Conservation (phyloP, 75 land plant species). For the Pinus tabuliformis region DNA sequence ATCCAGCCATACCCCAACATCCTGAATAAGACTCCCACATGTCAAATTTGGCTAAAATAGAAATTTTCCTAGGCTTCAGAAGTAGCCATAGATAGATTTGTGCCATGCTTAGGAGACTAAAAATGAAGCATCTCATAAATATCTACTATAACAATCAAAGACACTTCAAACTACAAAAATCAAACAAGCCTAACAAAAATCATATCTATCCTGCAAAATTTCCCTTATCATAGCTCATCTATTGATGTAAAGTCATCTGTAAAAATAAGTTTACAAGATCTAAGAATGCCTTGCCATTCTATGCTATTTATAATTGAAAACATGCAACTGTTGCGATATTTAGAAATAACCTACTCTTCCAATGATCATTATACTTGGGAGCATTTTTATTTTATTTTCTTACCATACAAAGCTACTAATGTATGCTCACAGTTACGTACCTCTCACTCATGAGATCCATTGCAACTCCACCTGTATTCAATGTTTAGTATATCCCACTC, state of each 20-base stretch:
- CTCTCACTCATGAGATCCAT: no score
- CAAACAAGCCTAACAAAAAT: background rate
- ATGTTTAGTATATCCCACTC: no score
- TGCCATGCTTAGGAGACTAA: background rate
- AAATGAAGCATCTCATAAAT: background rate
- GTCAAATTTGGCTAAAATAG: background rate
- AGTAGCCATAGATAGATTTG: background rate
- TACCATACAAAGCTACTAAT: no score
- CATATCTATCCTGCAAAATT: background rate
- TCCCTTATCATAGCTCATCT: background rate
- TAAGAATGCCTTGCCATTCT: background rate
- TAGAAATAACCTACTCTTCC: no score
- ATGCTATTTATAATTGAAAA: background rate
- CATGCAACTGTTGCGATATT: no score
- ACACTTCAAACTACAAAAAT: background rate
- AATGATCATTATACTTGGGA: no score
- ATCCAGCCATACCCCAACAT: slow-evolving; percentile 64
- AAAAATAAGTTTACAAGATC: background rate
- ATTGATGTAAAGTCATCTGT: background rate
- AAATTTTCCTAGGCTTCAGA: background rate
- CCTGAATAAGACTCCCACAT: slow-evolving; percentile 28
- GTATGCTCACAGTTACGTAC: no score
- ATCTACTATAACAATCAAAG: background rate
- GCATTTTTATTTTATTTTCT: no score
- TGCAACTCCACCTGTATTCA: no score